Conservation (phyloP, 805 yeast species). For the Jamesozyma rosinii region DNA sequence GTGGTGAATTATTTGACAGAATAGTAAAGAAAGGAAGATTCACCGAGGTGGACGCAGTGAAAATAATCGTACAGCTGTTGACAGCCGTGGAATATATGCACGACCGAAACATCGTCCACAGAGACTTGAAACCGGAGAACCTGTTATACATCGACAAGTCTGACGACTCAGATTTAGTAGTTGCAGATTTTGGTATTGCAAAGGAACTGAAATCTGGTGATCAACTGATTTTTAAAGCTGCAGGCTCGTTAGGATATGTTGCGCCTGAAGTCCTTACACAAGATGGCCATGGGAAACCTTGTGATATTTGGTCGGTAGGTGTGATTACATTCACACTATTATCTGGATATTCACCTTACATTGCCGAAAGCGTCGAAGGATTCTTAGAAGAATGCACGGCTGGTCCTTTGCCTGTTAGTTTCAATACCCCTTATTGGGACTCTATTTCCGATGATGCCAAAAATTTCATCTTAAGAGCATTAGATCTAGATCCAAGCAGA, state of each 20-base stretch:
- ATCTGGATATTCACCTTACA: constrained; percentile 87
- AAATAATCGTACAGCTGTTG: constrained; percentile 64
- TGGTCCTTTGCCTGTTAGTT: constrained; percentile 63
- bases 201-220: constrained; percentile 53
- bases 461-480: constrained; percentile 59
- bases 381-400: constrained; percentile 70
- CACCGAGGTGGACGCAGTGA: constrained; percentile 81
- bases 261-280: constrained; percentile 87
- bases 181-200: constrained; percentile 96
- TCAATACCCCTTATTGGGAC: constrained; percentile 82
- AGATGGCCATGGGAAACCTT: constrained; percentile 86
- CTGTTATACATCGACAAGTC: constrained; percentile 55
- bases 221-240: constrained; percentile 59
- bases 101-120: constrained; percentile 68
- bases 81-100: constrained; percentile 77
- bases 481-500: constrained; percentile 55
- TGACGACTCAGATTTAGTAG: constrained; percentile 60
- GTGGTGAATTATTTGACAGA: constrained; percentile 90
- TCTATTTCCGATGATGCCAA: constrained; percentile 73
- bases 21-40: constrained; percentile 73
- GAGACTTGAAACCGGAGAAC: constrained; percentile 93
- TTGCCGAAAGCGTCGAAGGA: constrained; percentile 73
- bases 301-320: constrained; percentile 94
- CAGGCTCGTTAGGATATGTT: constrained; percentile 93
- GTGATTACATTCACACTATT: constrained; percentile 83